Evolutionary conservation across 768 basidiomycete genomes (phyloP), one percentile per base, ranked within the genome.

Genomic region (Russula abietina): DNA sequence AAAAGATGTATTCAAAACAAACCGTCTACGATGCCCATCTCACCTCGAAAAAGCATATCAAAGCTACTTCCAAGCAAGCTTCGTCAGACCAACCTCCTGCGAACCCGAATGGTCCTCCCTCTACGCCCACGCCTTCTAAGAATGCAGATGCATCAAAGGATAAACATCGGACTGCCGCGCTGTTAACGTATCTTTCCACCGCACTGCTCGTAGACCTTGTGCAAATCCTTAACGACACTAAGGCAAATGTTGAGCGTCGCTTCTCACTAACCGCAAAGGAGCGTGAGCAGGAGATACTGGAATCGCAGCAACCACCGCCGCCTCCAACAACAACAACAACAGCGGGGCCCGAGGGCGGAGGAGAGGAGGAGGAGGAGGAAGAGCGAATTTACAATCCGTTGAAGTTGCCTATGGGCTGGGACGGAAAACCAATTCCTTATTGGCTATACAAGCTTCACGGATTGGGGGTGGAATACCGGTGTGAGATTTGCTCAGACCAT

Each of bases 391-490:
- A 98, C 75, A 99, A 99, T 69, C 97, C 97, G 51, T 83, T 98
- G 55, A 98, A 98, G 76, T 78, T 98, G 46, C 97, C 97, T 16
- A 80, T 98, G 24, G 93, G 93, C 5, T 98, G 94, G 94, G 97
- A 99, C 71, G 95, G 96, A 36, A 98, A 98, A 72, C 97, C 97
- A 22, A 99, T 99, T 70, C 97, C 97, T 38, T 98, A 96, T 72
- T 98, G 95, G 95, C 69, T 99, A 58, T 99, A 95, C 78, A 98
- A 98, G 75, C 77, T 99, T 41, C 97, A 99, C 71, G 97, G 97
- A 10, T 80, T 98, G 41, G 97, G 97, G n/a, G 94, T 97, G 32
- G 93, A 96, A 74, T 99, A 98, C 73, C 84, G 87, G 60, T 99
- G 97, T 69, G 96, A 98, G 77, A 96, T 99, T 69, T 98, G 96